phyloP scores from a whole-genome alignment of 2,329 filamentous ascomycete species.

The Colletotrichum filicis region DNA sequence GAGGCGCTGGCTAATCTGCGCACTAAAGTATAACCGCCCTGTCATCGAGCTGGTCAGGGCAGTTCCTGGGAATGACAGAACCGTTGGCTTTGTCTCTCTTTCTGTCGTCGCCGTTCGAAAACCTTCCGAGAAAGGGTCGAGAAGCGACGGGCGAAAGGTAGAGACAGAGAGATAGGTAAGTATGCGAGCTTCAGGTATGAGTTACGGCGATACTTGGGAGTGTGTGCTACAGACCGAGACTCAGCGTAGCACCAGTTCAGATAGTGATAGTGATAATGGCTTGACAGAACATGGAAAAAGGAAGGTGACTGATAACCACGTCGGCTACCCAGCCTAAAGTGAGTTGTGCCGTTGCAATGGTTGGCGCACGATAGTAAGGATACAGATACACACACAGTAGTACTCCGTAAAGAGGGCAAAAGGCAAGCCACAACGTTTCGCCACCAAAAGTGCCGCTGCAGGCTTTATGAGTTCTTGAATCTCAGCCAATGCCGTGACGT shows the following conservation, averaged over 20 bases:
- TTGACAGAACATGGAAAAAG: background rate
- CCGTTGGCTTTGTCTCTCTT: background rate
- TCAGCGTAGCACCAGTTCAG: background rate
- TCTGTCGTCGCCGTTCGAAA: background rate
- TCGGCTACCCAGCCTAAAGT: background rate
- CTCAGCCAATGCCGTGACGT: conserved; percentile 30
- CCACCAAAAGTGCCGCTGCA: background rate
- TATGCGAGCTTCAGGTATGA: background rate
- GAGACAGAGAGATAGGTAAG: background rate
- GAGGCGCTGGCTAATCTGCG: background rate
- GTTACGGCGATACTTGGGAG: background rate
- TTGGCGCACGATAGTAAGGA: no score
- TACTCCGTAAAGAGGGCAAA: background rate
- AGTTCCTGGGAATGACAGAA: background rate
- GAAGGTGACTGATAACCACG: conserved; percentile 2
- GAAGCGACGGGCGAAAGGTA: no score
- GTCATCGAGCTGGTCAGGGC: background rate
- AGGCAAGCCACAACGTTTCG: conserved; percentile 1
- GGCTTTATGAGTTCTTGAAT: background rate
- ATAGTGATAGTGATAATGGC: background rate
- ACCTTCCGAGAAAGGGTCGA: background rate
- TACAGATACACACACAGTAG: no score
- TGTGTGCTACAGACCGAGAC: background rate
- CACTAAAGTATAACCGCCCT: background rate
- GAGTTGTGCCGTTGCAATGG: background rate